Base-by-base conservation (phyloP, 345 rosid species). In the Firmiana major region DNA sequence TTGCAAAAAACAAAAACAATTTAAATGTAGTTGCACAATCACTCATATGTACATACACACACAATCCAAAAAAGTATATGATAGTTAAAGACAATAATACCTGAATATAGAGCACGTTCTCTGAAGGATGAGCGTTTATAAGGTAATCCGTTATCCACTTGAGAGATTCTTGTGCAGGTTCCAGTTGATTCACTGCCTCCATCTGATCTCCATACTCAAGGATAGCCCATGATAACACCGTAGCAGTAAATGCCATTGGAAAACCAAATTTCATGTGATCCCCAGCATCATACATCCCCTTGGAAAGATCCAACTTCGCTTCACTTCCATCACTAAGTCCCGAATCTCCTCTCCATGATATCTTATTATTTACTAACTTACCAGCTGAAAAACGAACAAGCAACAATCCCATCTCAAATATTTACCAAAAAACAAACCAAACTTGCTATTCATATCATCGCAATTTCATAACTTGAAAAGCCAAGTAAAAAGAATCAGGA, bases 191-290 rank as follows among this genome's bases (percentile, higher is more conserved):
- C 54, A 88, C 87, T 0, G 72, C 97, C 8, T 77, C 86, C 99
- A 96, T 96, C 75, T 97, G 99, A 83, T 90, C 97, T 63, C 97
- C 98, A 67, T 97, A 97, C 85, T 97, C 99, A 12, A 97, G 97
- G 66, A 97, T 97, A 9, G 98, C 79, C 99, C 99, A 97, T 0
- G 99, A 92, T 75, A 97, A 70, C 45, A 92, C 87, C 0, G 97
- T 90, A 21, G 98, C 97, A 17, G 98, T 94, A 81, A 86, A 97
- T 60, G 99, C 98, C 97, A 97, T 76, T 0, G 99, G 99, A 51
- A 94, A 91, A 54, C 97, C 97, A 82, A 97, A 97, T 82, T 97
- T 97, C 57, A 97, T 90, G 66, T 89, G 91, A 82, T 97, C 99
- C 26, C 99, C 99, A 6, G 99, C 99, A 81, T 96, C 99, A 17